These are phyloP conservation scores for Lepraria neglecta DNA, from an alignment of 495 filamentous ascomycete species.

Conservation along the genomic window DNA sequence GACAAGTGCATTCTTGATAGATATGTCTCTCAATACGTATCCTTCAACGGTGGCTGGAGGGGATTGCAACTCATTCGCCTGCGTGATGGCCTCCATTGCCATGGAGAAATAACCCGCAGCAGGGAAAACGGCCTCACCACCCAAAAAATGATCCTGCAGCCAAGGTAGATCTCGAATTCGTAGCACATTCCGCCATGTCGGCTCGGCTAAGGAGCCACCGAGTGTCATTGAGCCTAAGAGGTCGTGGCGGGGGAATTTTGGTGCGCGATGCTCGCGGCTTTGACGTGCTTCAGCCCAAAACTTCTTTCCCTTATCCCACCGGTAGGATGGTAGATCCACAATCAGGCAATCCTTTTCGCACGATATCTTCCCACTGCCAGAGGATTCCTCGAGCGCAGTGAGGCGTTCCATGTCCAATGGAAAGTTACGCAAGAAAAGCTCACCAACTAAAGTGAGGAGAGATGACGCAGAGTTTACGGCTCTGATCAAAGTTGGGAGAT, in stretches of 20 bases:
- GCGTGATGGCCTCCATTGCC: conserved; percentile 50
- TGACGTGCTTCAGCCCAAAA: conserved; percentile 43
- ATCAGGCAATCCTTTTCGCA: conserved; percentile 6
- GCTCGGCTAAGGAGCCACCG: conserved; percentile 29
- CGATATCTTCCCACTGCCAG: not conserved
- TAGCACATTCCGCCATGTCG: conserved; percentile 34
- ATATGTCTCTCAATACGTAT: not conserved
- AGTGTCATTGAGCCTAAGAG: conserved; percentile 37
- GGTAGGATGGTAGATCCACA: conserved; percentile 40
- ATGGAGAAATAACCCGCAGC: conserved; percentile 53
- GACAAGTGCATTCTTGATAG: conserved; percentile 3
- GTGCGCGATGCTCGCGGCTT: conserved; percentile 31
- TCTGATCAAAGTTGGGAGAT: conserved; percentile 30
- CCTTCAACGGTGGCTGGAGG: not conserved
- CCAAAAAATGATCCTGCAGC: conserved; percentile 34
- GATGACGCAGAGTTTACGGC: conserved; percentile 26
- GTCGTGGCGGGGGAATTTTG: conserved; percentile 34
- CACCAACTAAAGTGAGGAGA: conserved; percentile 30
- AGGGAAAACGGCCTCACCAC: conserved; percentile 44
- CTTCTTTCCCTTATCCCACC: conserved; percentile 33
- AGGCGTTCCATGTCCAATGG: conserved; percentile 20
- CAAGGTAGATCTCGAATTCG: conserved; percentile 33
- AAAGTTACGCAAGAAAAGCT: conserved; percentile 25
- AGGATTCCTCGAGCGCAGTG: conserved; percentile 9
- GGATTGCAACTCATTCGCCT: conserved; percentile 19